A percentile compares a stretch with the other conserved stretches of the same genome.
Conservation (phyloP, 176 grass and related monocot genomes). For the Raddia guianensis region DNA sequence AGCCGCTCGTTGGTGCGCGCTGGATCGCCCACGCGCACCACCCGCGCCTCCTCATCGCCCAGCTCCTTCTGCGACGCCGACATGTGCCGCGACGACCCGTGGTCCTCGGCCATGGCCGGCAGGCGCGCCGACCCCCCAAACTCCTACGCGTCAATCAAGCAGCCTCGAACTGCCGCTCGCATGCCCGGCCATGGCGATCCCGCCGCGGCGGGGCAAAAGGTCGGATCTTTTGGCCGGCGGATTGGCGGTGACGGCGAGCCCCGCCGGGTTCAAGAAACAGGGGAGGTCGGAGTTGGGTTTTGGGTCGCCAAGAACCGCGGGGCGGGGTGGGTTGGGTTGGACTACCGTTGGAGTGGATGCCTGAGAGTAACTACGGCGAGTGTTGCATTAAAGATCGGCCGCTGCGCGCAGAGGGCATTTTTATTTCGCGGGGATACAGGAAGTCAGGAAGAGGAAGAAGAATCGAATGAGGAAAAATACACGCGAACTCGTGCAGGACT, state of each 20-base stretch:
- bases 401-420: conserved; percentile 18
- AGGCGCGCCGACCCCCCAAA: not conserved
- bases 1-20: conserved; percentile 56
- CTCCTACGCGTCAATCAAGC: conserved; percentile 16
- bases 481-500: not conserved
- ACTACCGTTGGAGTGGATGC: conserved; percentile 36
- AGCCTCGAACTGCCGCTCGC: not conserved
- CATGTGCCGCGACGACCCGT: conserved; percentile 68
- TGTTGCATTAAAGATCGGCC: conserved; percentile 38
- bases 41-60: conserved; percentile 74
- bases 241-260: not conserved
- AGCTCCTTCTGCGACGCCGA: conserved; percentile 71
- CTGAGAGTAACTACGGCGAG: conserved; percentile 35
- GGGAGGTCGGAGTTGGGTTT: conserved; percentile 31
- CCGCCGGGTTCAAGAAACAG: conserved; percentile 31
- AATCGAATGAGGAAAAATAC: not conserved
- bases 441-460: not conserved
- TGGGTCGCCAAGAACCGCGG: not conserved
- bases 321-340: not conserved
- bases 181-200: conserved; percentile 25
- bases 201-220: not conserved
- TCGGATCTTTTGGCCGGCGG: conserved; percentile 22
- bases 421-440: not conserved
- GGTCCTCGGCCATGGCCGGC: conserved; percentile 52
- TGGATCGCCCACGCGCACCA: conserved; percentile 63